Percentiles rank a stretch among this genome's conserved stretches.
These are phyloP conservation scores for Mycena galericulata DNA, from an alignment of 768 basidiomycete genomes.

Conservation along the genomic window DNA sequence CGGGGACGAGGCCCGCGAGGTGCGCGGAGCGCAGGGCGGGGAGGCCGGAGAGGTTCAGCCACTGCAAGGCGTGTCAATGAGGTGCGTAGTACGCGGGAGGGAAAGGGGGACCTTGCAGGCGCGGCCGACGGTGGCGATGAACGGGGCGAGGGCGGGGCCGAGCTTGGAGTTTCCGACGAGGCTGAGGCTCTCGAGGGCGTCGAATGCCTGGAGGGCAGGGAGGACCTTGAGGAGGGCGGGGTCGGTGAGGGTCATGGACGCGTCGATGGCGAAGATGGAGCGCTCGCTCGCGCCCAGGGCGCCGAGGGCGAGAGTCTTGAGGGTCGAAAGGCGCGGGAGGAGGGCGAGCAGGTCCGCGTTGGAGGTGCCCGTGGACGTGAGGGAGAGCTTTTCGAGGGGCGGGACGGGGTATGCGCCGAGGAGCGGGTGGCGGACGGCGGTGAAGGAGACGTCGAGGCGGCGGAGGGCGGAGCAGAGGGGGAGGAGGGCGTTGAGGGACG, in stretches of 20 bases:
- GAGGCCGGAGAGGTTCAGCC: slow-evolving; percentile 69
- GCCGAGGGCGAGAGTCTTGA: slow-evolving; percentile 67
- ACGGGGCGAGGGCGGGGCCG: slow-evolving; percentile 57
- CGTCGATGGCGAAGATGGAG: slow-evolving; percentile 57
- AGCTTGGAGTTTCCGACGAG: slow-evolving; percentile 75
- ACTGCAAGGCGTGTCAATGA: slow-evolving; percentile 51
- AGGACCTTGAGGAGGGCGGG: slow-evolving; percentile 57
- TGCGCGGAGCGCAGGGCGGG: slow-evolving; percentile 62
- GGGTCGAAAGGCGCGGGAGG: slow-evolving; percentile 50
- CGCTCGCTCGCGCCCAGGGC: slow-evolving; percentile 66
- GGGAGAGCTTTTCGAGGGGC: slow-evolving; percentile 68
- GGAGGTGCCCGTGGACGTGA: slow-evolving; percentile 66
- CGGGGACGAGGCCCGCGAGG: slow-evolving; percentile 59
- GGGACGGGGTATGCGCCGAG: slow-evolving; percentile 24
- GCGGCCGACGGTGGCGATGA: slow-evolving; percentile 67
- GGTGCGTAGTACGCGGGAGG: no score
- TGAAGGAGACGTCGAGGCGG: slow-evolving; percentile 77
- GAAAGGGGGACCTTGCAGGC: slow-evolving; percentile 62
- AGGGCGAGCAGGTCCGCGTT: slow-evolving; percentile 54
- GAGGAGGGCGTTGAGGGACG: slow-evolving; percentile 56
- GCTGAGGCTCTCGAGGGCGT: slow-evolving; percentile 62
- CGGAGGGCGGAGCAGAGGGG: slow-evolving; percentile 60
- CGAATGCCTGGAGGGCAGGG: slow-evolving; percentile 48
- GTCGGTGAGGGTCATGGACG: slow-evolving; percentile 70
- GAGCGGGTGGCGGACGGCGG: slow-evolving; percentile 57